These are phyloP conservation scores for Hebeloma cylindrosporum DNA, from an alignment of 768 basidiomycete genomes.

Conservation along the genomic window DNA sequence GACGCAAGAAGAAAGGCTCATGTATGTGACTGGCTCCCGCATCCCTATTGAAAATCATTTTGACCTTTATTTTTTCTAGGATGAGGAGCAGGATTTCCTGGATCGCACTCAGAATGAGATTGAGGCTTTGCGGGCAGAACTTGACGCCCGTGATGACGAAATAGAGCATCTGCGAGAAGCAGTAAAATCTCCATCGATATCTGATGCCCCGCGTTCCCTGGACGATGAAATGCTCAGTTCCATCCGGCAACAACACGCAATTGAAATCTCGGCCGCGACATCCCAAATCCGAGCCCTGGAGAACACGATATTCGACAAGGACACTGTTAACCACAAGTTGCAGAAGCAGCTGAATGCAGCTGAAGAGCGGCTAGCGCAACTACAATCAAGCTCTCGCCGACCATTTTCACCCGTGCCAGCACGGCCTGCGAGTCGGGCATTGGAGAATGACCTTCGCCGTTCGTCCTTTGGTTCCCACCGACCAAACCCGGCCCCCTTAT, in stretches of 20 bases:
- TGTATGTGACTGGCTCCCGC: conserved; percentile 25
- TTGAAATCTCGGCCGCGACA: conserved; percentile 80
- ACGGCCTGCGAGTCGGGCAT: conserved; percentile 47
- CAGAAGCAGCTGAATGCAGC: conserved; percentile 66
- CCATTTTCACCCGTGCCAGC: conserved; percentile 50
- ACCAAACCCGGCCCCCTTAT: conserved; percentile 40
- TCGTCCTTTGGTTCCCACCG: conserved; percentile 41
- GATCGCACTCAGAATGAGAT: conserved; percentile 66
- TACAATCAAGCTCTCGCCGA: conserved; percentile 42
- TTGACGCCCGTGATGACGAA: conserved; percentile 64
- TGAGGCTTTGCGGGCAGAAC: conserved; percentile 64
- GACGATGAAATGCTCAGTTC: conserved; percentile 75
- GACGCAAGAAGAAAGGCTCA: conserved; percentile 42
- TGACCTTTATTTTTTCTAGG: conserved; percentile 29
- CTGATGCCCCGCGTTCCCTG: conserved; percentile 50
- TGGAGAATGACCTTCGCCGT: conserved; percentile 34
- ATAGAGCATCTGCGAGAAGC: conserved; percentile 55
- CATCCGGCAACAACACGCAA: conserved; percentile 69
- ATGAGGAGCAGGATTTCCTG: conserved; percentile 65
- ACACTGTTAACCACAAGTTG: conserved; percentile 62
- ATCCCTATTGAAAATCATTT: not conserved
- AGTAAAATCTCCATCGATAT: conserved; percentile 40
- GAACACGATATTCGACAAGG: conserved; percentile 68
- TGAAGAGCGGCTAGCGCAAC: conserved; percentile 62
- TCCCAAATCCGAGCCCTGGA: conserved; percentile 80